phyloP scores from a whole-genome alignment of 2,329 filamentous ascomycete species.

The Exophiala sp. region DNA sequence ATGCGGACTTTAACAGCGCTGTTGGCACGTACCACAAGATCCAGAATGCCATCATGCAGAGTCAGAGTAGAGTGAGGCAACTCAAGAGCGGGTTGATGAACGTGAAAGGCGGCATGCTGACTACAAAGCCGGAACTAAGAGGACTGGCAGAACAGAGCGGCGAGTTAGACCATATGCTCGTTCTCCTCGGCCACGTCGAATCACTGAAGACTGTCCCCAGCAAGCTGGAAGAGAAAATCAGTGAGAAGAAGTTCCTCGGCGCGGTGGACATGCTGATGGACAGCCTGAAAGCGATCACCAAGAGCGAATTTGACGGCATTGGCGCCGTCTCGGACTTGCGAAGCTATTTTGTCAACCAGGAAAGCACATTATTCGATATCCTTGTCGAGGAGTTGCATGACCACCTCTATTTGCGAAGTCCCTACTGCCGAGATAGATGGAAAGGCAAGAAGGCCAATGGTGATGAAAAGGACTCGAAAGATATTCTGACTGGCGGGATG shows the following conservation, averaged over 20 bases:
- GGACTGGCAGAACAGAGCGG: slow-evolving; percentile 84
- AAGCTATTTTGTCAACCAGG: slow-evolving; percentile 87
- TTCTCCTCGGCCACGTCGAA: slow-evolving; percentile 78
- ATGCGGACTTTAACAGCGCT: slow-evolving; percentile 98
- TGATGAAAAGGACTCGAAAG: slow-evolving; percentile 29
- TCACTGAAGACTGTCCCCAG: slow-evolving; percentile 86
- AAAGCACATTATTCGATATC: slow-evolving; percentile 87
- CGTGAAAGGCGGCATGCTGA: slow-evolving; percentile 76
- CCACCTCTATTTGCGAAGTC: slow-evolving; percentile 94
- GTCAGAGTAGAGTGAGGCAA: slow-evolving; percentile 77
- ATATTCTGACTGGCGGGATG: slow-evolving; percentile 20
- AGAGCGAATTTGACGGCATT: slow-evolving; percentile 86
- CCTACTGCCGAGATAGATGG: slow-evolving; percentile 96
- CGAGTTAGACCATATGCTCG: slow-evolving; percentile 84
- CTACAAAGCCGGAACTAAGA: slow-evolving; percentile 85
- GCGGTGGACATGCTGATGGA: slow-evolving; percentile 90
- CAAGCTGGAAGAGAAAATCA: slow-evolving; percentile 88
- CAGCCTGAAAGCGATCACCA: slow-evolving; percentile 76
- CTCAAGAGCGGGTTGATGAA: slow-evolving; percentile 79
- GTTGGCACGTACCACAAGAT: slow-evolving; percentile 99
- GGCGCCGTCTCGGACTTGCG: slow-evolving; percentile 82
- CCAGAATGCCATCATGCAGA: slow-evolving; percentile 83
- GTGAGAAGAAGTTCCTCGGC: slow-evolving; percentile 89
- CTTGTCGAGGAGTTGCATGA: slow-evolving; percentile 96
- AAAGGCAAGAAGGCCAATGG: slow-evolving; percentile 60